These are phyloP conservation scores for Catharanthus roseus DNA, from an alignment of 257 asterid species.

Conservation along the genomic window DNA sequence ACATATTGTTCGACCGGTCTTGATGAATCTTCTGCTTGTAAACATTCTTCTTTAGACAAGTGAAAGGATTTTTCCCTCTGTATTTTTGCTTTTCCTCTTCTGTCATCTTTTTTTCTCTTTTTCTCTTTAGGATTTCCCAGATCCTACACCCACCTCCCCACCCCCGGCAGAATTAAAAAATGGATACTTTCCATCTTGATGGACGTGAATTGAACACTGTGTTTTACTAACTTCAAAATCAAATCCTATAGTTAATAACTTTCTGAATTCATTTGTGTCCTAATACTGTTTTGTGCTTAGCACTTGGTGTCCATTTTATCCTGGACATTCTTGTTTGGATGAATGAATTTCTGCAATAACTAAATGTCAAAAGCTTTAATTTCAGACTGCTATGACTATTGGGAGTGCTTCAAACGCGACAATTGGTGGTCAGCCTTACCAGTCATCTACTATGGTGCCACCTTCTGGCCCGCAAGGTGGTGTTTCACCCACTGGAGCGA, in stretches of 20 bases:
- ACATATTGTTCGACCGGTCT: too few relatives aligned
- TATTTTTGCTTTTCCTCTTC: neutral
- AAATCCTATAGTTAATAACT: neutral
- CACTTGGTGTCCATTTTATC: neutral
- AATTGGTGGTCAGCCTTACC: conserved; percentile 47
- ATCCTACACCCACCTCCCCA: neutral
- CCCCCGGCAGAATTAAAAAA: neutral
- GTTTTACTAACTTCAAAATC: neutral
- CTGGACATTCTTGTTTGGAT: neutral
- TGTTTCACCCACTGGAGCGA: conserved; percentile 36
- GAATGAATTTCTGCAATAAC: neutral
- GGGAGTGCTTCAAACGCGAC: conserved; percentile 51
- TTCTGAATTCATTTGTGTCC: neutral
- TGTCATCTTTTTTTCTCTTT: neutral
- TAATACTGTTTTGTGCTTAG: neutral
- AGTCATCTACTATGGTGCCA: conserved; percentile 30
- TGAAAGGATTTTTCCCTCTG: neutral
- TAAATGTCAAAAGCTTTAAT: neutral
- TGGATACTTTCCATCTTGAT: neutral
- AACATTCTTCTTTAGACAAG: too few relatives aligned
- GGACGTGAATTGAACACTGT: neutral
- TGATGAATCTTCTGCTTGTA: neutral
- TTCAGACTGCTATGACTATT: conserved; percentile 59
- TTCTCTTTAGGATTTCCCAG: neutral
- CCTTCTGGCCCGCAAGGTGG: conserved; percentile 44